A percentile compares a stretch with the other conserved stretches of the same genome.
Evolutionary conservation across 306 rosid genomes (phyloP).

Genomic region (Cicer yamashitae): DNA sequence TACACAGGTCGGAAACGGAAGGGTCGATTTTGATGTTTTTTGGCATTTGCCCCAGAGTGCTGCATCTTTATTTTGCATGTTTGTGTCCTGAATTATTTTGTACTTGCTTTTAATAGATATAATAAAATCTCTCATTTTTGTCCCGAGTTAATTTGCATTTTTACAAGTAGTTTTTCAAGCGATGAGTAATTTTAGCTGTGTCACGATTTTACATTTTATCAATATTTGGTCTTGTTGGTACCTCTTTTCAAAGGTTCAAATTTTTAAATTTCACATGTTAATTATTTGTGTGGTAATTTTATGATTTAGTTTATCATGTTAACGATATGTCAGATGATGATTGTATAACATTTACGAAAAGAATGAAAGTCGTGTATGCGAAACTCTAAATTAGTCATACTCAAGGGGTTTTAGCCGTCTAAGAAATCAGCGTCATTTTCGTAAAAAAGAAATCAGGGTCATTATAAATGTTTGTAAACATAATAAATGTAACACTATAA

Average conservation of each 20-base stretch:
- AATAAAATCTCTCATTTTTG: background rate
- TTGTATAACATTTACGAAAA: background rate
- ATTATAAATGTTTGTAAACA: too few relatives aligned
- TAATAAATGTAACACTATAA: too few relatives aligned
- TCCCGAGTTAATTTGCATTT: background rate
- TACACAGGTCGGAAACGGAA: slow-evolving; percentile 90
- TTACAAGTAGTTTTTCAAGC: background rate
- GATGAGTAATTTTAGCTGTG: background rate
- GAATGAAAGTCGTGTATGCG: background rate
- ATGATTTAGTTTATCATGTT: slow-evolving; percentile 8
- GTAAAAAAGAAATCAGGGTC: too few relatives aligned
- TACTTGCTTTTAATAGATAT: background rate
- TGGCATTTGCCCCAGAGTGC: background rate
- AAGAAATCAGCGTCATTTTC: too few relatives aligned
- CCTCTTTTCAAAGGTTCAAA: background rate
- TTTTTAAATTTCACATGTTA: background rate
- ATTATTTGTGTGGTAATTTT: background rate
- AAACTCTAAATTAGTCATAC: background rate
- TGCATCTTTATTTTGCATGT: slow-evolving; percentile 11
- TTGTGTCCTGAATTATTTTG: background rate
- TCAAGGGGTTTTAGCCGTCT: too few relatives aligned
- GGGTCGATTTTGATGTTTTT: slow-evolving; percentile 63
- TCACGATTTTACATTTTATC: background rate
- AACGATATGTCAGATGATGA: background rate
- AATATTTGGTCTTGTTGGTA: background rate